These are phyloP conservation scores for Annulohypoxylon nitens DNA, from an alignment of 495 filamentous ascomycete genomes.

Conservation along the genomic window DNA sequence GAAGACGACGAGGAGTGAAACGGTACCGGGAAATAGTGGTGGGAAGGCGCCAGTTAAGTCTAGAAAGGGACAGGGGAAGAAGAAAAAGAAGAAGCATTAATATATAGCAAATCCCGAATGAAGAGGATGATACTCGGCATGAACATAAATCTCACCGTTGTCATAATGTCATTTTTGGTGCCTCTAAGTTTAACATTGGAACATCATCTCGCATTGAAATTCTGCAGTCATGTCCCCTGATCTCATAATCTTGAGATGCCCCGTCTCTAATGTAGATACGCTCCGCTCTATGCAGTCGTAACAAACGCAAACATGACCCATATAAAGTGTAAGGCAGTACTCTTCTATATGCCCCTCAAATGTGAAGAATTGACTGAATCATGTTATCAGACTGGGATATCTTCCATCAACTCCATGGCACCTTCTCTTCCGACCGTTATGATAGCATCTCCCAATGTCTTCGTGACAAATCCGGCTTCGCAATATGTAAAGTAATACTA, in stretches of 20 bases:
- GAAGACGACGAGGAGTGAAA: conserved; percentile 55
- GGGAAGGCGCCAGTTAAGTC: conserved; percentile 62
- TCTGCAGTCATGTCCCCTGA: not conserved
- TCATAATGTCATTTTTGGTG: not conserved
- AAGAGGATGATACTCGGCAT: not conserved
- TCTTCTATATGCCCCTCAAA: not conserved
- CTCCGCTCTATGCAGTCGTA: conserved; percentile 1
- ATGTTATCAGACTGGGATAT: conserved; percentile 66
- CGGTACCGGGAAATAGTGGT: conserved; percentile 50
- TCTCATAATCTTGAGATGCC: not conserved
- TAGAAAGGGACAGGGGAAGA: conserved; percentile 50
- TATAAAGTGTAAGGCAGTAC: not conserved
- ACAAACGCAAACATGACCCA: not conserved
- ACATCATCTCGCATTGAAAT: not conserved
- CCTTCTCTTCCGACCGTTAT: conserved; percentile 76
- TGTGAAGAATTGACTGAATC: not conserved
- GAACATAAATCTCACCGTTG: not conserved
- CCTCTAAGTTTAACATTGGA: not conserved
- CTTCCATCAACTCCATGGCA: conserved; percentile 74
- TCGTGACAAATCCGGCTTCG: conserved; percentile 77
- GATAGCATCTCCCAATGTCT: conserved; percentile 78
- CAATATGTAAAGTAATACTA: conserved; percentile 81
- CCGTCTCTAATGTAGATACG: not conserved
- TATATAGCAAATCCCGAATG: conserved; percentile 2
- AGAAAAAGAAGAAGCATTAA: conserved; percentile 49